These are phyloP conservation scores for Dendryphion nanum DNA, from an alignment of 2,329 filamentous ascomycete genomes.

Conservation along the genomic window DNA sequence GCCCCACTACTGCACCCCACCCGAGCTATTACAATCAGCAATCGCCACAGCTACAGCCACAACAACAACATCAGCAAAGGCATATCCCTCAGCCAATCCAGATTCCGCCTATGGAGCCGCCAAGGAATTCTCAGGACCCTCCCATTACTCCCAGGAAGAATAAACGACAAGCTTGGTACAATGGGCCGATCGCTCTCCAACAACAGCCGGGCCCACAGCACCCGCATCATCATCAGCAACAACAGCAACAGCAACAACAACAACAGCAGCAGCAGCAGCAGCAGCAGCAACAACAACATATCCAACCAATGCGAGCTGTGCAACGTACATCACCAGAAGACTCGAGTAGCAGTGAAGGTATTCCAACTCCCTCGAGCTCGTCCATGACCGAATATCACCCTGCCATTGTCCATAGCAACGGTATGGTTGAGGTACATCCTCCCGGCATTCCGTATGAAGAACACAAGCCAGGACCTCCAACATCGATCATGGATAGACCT, in stretches of 20 bases:
- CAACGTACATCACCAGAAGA: constrained; percentile 56
- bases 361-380: constrained; percentile 52
- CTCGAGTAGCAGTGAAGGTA: constrained; percentile 55
- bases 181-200: constrained; percentile 47
- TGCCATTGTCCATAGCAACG: constrained; percentile 52
- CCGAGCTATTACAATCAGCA: constrained; percentile 24
- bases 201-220: constrained; percentile 18
- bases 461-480: constrained; percentile 32
- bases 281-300: too few species aligned
- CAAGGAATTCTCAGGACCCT: constrained; percentile 37
- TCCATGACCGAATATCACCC: constrained; percentile 53
- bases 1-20: constrained; percentile 40
- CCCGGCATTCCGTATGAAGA: constrained; percentile 40
- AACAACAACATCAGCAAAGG: constrained; percentile 18
- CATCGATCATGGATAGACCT: constrained; percentile 37
- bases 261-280: too few species aligned
- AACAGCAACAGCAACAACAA: too few species aligned
- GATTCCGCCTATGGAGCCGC: constrained; percentile 30
- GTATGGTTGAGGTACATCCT: constrained; percentile 46
- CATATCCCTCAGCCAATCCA: constrained; percentile 25
- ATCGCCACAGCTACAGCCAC: constrained; percentile 13
- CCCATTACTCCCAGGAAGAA: constrained; percentile 56
- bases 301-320: constrained; percentile 15
- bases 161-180: constrained; percentile 73
- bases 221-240: too few species aligned